Evolutionary conservation across 2,329 filamentous ascomycete genomes (phyloP).

Genomic region (Cercospora sp.): DNA sequence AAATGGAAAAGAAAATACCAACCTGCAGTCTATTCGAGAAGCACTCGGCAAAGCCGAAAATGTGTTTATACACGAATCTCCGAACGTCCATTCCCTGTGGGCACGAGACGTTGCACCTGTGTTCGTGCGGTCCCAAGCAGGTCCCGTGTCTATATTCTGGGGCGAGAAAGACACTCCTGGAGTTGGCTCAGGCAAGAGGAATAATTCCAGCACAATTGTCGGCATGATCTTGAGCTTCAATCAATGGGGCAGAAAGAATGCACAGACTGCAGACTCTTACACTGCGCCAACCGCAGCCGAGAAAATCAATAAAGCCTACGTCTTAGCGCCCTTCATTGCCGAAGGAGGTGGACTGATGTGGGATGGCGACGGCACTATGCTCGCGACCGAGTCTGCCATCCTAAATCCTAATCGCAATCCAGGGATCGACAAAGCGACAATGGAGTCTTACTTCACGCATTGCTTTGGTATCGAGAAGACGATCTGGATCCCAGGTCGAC

Average conservation of each 20-base stretch:
- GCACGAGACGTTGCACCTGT: conserved; percentile 25
- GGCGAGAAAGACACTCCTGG: conserved; percentile 13
- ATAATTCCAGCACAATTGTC: conserved; percentile 10
- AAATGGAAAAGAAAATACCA: not conserved
- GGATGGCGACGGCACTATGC: conserved; percentile 25
- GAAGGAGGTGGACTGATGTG: conserved; percentile 24
- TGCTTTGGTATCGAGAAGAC: conserved; percentile 23
- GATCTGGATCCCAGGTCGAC: conserved; percentile 23
- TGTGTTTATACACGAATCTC: conserved; percentile 10
- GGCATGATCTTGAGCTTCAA: conserved; percentile 25
- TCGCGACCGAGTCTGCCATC: conserved; percentile 25
- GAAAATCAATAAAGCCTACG: conserved; percentile 7
- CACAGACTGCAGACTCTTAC: conserved; percentile 17
- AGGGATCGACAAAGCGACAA: conserved; percentile 15
- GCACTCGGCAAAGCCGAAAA: conserved; percentile 11
- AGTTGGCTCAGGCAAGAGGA: conserved; percentile 4
- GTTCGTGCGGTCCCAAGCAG: conserved; percentile 17
- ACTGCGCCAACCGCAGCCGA: conserved; percentile 18
- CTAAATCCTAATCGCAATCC: conserved; percentile 27
- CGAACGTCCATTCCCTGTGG: conserved; percentile 22
- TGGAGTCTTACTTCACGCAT: conserved; percentile 16
- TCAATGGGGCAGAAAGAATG: conserved; percentile 24
- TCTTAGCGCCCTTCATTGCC: conserved; percentile 17
- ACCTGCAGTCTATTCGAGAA: conserved; percentile 5
- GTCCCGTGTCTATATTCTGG: conserved; percentile 13